phyloP scores from a whole-genome alignment of 352 stramenopile species.

The Phytophthora palmivora region DNA sequence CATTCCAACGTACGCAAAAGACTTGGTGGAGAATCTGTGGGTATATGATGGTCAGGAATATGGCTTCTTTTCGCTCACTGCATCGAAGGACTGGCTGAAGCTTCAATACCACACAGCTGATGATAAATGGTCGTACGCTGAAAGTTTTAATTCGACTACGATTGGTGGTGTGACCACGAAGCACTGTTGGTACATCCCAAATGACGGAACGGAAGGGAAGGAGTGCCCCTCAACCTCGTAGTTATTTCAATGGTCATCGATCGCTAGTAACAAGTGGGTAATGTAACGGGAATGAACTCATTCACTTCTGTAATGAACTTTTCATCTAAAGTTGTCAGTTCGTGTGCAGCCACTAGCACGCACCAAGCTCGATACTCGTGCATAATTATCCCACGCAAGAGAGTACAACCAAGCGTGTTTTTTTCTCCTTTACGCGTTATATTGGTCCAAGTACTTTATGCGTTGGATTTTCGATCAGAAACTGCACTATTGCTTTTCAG shows the following conservation, averaged over 20 bases:
- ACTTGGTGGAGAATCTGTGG: constrained; percentile 68
- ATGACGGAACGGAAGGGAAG: constrained; percentile 43
- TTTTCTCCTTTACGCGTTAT: too few relatives aligned
- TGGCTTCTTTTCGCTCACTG: constrained; percentile 64
- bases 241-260: constrained; percentile 7
- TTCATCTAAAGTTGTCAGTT: neutral
- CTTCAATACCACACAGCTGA: constrained; percentile 73
- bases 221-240: constrained; percentile 37
- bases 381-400: constrained; percentile 15
- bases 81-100: constrained; percentile 67
- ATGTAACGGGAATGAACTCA: too few relatives aligned
- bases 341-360: neutral
- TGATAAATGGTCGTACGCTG: constrained; percentile 55
- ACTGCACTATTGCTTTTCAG: too few relatives aligned
- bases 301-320: too few relatives aligned
- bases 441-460: too few relatives aligned
- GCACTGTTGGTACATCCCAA: constrained; percentile 78
- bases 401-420: neutral
- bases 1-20: constrained; percentile 59
- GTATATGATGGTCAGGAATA: constrained; percentile 63
- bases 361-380: constrained; percentile 10
- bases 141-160: constrained; percentile 48
- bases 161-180: constrained; percentile 56
- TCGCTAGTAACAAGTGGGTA: too few relatives aligned
- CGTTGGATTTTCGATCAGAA: too few relatives aligned